Conservation (phyloP, 257 asterid genomes). For the Orobanche coerulescens region DNA sequence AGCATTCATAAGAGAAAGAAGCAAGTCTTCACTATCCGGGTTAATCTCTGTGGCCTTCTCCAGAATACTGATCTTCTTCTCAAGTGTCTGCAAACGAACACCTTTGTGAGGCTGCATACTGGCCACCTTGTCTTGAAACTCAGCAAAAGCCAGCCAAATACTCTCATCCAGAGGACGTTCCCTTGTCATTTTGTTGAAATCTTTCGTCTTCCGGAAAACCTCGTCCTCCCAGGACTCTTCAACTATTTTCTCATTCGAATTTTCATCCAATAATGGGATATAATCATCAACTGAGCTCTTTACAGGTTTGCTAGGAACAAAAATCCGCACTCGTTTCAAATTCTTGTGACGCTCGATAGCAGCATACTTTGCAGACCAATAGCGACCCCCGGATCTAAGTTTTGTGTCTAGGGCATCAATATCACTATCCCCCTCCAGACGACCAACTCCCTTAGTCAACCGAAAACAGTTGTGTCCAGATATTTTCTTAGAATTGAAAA, state of each 20-base stretch:
- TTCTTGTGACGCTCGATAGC: constrained; percentile 84
- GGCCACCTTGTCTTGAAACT: constrained; percentile 88
- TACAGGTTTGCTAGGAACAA: constrained; percentile 37
- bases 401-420: constrained; percentile 55
- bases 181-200: constrained; percentile 75
- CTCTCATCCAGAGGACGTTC: constrained; percentile 83
- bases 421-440: constrained; percentile 56
- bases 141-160: constrained; percentile 72
- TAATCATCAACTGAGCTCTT: constrained; percentile 37
- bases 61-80: constrained; percentile 89
- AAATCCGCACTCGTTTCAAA: constrained; percentile 63
- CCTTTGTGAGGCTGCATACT: constrained; percentile 84
- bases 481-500: constrained; percentile 39
- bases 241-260: constrained; percentile 32
- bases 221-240: constrained; percentile 98
- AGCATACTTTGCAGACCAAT: constrained; percentile 82
- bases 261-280: constrained; percentile 50
- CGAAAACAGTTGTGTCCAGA: constrained; percentile 29
- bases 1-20: constrained; percentile 79
- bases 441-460: constrained; percentile 29
- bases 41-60: constrained; percentile 89
- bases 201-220: constrained; percentile 70
- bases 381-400: constrained; percentile 79
- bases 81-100: constrained; percentile 88
- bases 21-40: constrained; percentile 81